Percentiles rank a stretch among this genome's conserved stretches.
Evolutionary conservation across 306 rosid genomes (phyloP).

Genomic region (cucumber (Cucumis sativus)): DNA sequence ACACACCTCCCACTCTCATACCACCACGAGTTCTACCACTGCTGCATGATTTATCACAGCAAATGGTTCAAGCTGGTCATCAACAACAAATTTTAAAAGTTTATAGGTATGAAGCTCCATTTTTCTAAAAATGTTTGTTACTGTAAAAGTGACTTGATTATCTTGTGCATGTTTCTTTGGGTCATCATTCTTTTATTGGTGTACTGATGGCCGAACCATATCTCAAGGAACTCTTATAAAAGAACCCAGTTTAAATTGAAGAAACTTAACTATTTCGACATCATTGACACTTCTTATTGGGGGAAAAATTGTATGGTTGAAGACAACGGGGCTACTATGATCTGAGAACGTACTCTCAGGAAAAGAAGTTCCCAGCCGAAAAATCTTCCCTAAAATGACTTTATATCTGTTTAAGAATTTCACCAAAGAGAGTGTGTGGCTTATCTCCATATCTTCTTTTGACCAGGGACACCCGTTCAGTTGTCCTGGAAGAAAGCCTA

Average conservation of each 20-base stretch:
- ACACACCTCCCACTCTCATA: conserved; percentile 79
- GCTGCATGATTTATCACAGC: conserved; percentile 71
- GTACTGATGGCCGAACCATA: background rate
- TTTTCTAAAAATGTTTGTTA: background rate
- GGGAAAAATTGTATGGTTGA: background rate
- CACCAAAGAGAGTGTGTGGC: background rate
- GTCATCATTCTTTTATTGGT: background rate
- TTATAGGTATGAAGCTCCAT: conserved; percentile 42
- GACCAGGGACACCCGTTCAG: conserved; percentile 69
- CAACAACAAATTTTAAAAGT: conserved; percentile 58
- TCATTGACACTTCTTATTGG: background rate
- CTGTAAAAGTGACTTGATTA: background rate
- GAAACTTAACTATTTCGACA: background rate
- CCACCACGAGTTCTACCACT: conserved; percentile 77
- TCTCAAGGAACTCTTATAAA: background rate
- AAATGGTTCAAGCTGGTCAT: conserved; percentile 95
- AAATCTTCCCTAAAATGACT: background rate
- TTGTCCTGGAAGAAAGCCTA: conserved; percentile 85
- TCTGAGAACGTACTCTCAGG: background rate
- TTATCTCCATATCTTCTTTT: conserved; percentile 8
- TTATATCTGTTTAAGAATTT: background rate
- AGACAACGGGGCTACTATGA: background rate
- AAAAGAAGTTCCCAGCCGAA: background rate
- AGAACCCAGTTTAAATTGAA: background rate
- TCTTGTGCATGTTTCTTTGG: background rate